Base-by-base conservation (phyloP, 768 basidiomycete species). In the Lentinula detonsa region DNA sequence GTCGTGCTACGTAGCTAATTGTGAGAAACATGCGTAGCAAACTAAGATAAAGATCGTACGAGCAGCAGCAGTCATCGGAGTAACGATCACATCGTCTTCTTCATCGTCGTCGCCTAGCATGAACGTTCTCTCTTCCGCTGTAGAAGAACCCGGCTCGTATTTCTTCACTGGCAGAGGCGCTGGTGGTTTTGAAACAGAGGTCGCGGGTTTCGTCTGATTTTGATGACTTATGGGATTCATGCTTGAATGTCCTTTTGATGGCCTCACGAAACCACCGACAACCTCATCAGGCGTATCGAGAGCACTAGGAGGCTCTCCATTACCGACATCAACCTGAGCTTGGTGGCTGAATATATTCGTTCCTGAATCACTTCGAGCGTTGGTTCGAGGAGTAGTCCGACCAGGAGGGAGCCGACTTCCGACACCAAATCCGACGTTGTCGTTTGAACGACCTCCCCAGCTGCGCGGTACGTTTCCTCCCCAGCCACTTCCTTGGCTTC, bases 261-360 rank as follows among this genome's bases (percentile, higher is more conserved):
- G 74, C 48, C 75, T 69, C 9, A 71, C 65, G 35, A 18, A 52
- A 28, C 39, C 60, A 35, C 23, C 53, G 4, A 3, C 61, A 63
- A 5, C 68, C 65, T 18, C 71, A 69, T 11, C 65, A 63, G 6
- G 68, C 65, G 57, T 9, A 18, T 8, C 61, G 42, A 16, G 52
- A 68, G 68, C 11, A 62, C 61, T 55, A 66, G 68, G 51, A 54
- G 64, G 33, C 50, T 59, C 48, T 28, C 49, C 48, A 40, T 13
- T 37, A 57, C 62, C 33, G 58, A 63, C 49, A 54, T 65, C 56
- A 42, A 62, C 60, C 59, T 73, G 71, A 23, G 73, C 68, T 63
- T 76, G 74, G 61, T 80, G 78, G 62, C 77, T 78, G 55, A 77
- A 66, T 15, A 76, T 74, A 61, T 79, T 80, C 10, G 74, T 67